Conservation (phyloP, 331 rosid species). For the Acacia pycnantha region DNA sequence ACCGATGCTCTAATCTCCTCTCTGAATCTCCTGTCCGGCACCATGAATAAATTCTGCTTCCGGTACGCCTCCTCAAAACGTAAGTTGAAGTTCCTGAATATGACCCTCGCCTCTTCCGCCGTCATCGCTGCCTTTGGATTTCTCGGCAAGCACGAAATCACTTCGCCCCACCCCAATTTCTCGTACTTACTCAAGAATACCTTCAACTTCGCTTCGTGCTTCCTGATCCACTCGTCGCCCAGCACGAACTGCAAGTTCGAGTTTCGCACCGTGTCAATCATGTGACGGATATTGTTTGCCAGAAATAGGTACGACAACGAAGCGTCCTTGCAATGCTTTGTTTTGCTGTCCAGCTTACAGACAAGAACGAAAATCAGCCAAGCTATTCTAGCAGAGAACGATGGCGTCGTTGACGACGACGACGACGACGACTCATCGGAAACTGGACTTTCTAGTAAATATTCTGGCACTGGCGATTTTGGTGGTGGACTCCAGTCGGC, state of each 20-base stretch:
- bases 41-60: constrained; percentile 44
- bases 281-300: constrained; percentile 57
- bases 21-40: constrained; percentile 44
- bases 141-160: constrained; percentile 49
- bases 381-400: constrained; percentile 35
- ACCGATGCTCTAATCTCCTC: constrained; percentile 53
- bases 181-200: constrained; percentile 46
- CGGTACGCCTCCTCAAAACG: constrained; percentile 46
- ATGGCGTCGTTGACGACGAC: constrained; percentile 14
- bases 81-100: constrained; percentile 49
- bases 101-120: constrained; percentile 44
- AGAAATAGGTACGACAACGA: constrained; percentile 58
- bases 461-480: constrained; percentile 32
- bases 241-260: constrained; percentile 60
- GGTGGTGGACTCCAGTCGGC: constrained; percentile 34
- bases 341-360: constrained; percentile 67
- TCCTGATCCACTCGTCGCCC: constrained; percentile 58
- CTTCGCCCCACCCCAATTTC: constrained; percentile 56
- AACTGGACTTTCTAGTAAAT: constrained; percentile 32
- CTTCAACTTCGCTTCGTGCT: constrained; percentile 47
- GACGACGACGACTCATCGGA: constrained; percentile 20
- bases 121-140: constrained; percentile 37
- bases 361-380: constrained; percentile 61
- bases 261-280: constrained; percentile 40
- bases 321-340: constrained; percentile 54